Evolutionary conservation across 768 basidiomycete genomes (phyloP).

Genomic region (Chalciporus piperatus): DNA sequence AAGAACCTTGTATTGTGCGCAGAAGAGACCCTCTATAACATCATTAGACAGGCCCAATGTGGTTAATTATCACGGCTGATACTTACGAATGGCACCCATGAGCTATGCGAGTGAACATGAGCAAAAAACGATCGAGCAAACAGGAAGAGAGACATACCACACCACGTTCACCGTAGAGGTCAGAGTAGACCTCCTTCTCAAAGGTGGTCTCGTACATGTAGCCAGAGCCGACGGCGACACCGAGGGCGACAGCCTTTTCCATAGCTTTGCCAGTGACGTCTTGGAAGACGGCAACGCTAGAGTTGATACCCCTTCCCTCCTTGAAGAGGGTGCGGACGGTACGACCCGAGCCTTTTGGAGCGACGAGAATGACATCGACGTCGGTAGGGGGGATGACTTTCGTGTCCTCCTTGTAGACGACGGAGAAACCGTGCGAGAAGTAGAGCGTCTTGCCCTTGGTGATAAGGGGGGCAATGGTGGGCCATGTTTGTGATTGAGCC

Average conservation of each 20-base stretch:
- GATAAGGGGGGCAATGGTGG: conserved; percentile 84
- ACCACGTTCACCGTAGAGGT: conserved; percentile 99
- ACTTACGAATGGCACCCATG: conserved; percentile 94
- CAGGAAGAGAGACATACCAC: conserved; percentile 60
- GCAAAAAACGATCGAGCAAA: neutral
- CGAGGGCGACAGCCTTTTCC: conserved; percentile 94
- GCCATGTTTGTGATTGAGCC: conserved; percentile 98
- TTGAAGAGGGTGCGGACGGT: conserved; percentile 99
- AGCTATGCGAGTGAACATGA: conserved; percentile 47
- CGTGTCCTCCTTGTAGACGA: conserved; percentile 97
- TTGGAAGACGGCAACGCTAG: conserved; percentile 92
- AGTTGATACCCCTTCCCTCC: conserved; percentile 98
- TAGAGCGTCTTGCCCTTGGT: conserved; percentile 99
- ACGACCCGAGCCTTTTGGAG: conserved; percentile 97
- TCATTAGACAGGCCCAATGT: neutral
- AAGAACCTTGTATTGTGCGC: conserved; percentile 97
- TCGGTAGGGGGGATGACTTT: conserved; percentile 87
- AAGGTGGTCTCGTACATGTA: conserved; percentile 99
- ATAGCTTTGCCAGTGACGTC: conserved; percentile 97
- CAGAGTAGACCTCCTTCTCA: conserved; percentile 99
- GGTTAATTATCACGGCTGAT: neutral
- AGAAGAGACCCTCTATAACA: conserved; percentile 87
- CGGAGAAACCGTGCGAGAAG: conserved; percentile 99
- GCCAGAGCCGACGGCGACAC: conserved; percentile 92
- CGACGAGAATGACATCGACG: conserved; percentile 98